Base-by-base conservation (phyloP, 108 stramenopile species). In the Schizochytrium sp. region DNA sequence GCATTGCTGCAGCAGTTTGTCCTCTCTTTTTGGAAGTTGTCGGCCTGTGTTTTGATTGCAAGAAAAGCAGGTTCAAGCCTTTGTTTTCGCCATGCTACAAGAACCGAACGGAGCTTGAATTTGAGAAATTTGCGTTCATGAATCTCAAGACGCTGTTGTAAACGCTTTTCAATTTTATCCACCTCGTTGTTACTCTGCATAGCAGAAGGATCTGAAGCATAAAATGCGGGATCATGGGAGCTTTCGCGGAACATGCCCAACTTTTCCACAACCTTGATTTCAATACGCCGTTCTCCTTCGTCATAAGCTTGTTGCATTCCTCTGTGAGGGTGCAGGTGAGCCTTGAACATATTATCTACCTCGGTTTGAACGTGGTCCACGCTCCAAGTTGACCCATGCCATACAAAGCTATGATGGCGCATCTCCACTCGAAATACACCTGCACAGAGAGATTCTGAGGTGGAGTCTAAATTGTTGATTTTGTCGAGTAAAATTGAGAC, bases 281-380 rank as follows among this genome's bases (percentile, higher is more conserved):
- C 19, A 44, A 69, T 69, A 8, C 28, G 12, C 42, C 64, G 64
- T 15, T 69, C 64, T 8, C 64, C 64, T 38, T 44, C 5, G 15
- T 69, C 64, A 44, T 69, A 69, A 15, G 15, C 15, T 7, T 38
- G 42, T 69, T 69, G 64, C 64, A 69, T 69, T 8, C 64, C 64
- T 44, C 64, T 38, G 28, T 69, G 64, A 69, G 64, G 19, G 44
- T 69, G 19, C 42, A 38, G 64, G 44, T 44, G 12, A 44, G 64
- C 8, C 13, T 17, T 7, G 64, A 69, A 69, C 42, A 69, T 38
- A 69, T 1, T 15, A 38, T 44, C 40, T 44, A 69, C 64, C 15
- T 69, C 64, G 40, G 40, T 8, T 8, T 69, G 1, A 5, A 69
- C 64, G 15, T 15, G 42, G 3, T 2, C 28, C 0, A 69, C 64